Base-by-base conservation (phyloP, 177 flowering plant species). In the Vitis hybrid region DNA sequence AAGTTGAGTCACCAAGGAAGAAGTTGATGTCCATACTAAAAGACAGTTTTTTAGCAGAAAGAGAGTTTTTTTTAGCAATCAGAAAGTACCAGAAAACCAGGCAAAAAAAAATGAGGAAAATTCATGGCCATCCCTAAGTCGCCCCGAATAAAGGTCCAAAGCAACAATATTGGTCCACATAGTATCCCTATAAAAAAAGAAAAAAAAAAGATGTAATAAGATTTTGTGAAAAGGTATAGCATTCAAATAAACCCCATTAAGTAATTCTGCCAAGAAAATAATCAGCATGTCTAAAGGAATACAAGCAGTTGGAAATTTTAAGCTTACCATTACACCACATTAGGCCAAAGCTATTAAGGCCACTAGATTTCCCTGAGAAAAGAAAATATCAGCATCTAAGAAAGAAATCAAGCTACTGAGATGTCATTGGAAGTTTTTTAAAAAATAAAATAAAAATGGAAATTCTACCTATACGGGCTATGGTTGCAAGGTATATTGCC, bases 251-350 rank as follows among this genome's bases (percentile, higher is more conserved):
- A 22, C 39, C 39, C 45, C 45, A 39, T 4, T 0, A 16, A 6
- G 22, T 1, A 12, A 53, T 33, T 10, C 11, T 66, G 51, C n/a
- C 45, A 55, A 11, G 39, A 58, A 69, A 60, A 51, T 20, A 8
- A 31, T 14, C 50, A 48, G 50, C 20, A 39, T 1, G 11, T 10
- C 64, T 13, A 61, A 19, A 33, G 61, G 18, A 26, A 39, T 61
- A 22, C 63, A 57, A 55, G 10, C 52, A 14, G 18, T 55, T 60
- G 55, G 55, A 19, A 61, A 48, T n/a, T 56, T 26, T 49, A 49
- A 70, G 59, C 84, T 76, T 79, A 94, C 99, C 98, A 75, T 91
- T 94, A 86, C 97, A 94, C 97, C 99, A 94, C 99, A 94, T 94
- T 48, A 94, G 89, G 64, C 99, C 99, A 81, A 94, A 94, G 82